Base-by-base conservation (phyloP, 164 flowering plant genomes). In the Cinnamomum micranthum region DNA sequence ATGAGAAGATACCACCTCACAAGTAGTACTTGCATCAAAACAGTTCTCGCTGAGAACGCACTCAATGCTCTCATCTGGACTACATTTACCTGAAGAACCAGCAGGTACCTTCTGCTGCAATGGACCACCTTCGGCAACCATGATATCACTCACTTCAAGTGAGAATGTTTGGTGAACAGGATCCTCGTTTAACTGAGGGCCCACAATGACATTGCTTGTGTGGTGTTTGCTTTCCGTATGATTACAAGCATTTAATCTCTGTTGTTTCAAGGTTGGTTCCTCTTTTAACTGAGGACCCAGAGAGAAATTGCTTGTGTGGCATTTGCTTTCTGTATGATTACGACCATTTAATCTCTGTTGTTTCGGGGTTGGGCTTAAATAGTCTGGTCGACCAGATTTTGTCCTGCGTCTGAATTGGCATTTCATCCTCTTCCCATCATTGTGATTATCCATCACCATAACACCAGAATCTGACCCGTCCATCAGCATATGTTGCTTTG, bases 161-260 rank as follows among this genome's bases (percentile, higher is more conserved):
- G 80, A 66, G 28, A 74, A 73, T 52, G 71, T 64, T 65, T 20
- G 60, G 74, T 50, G 70, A n/a, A 22, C 14, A 65, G 62, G 23
- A 71, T 73, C 71, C 77, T 84, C 76, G 73, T 81, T 84, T 23
- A 41, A 9, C 47, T 15, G 22, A 2, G 77, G 70, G 35, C 22
- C 79, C 17, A 12, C 64, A 2, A 80, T 60, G 58, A 70, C 71
- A 59, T n/a, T 59, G 59, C 75, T 64, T 50, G 71, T 28, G 47
- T 25, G 72, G 64, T 22, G 52, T 20, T 73, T 75, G 27, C 73
- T 76, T 73, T 82, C 85, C 28, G 70, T 65, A 1, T 66, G 73
- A 73, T 35, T 76, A 82, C 87, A 84, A 73, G 87, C 78, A 73
- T 73, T 78, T 74, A 87, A 71, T 75, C 81, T 84, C 66, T 81